Conservation (phyloP, 225 moss, liverwort and hornwort species). For the Polytrichum formosum region DNA sequence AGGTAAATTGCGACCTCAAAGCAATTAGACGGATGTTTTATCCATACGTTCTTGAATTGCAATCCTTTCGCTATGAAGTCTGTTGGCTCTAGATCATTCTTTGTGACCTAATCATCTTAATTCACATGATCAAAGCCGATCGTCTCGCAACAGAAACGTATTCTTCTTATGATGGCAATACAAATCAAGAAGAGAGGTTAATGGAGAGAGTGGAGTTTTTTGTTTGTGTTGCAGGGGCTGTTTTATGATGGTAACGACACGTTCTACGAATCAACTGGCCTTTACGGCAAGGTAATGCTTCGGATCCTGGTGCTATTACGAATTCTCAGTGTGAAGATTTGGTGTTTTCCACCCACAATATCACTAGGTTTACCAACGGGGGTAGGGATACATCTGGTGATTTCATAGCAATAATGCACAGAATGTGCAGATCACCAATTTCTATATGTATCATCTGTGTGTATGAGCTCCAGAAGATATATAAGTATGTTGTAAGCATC, state of each 20-base stretch:
- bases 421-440: no score
- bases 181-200: background rate
- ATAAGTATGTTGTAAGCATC: no score
- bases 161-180: background rate
- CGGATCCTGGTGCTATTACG: background rate
- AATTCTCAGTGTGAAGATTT: background rate
- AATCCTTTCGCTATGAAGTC: background rate
- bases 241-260: slow-evolving; percentile 83
- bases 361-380: no score
- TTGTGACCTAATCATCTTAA: background rate
- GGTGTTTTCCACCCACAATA: no score
- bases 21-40: background rate
- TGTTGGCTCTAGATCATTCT: background rate
- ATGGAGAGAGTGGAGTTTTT: background rate
- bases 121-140: background rate
- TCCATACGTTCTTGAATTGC: background rate
- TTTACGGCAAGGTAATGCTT: slow-evolving; percentile 64
- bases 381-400: background rate
- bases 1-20: slow-evolving; percentile 34
- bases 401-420: no score
- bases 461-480: no score
- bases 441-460: no score
- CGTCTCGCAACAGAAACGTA: background rate
- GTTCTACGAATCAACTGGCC: slow-evolving; percentile 91
- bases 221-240: slow-evolving; percentile 63